Base-by-base conservation (phyloP, 2,329 filamentous ascomycete genomes). In the Xylaria sp. region DNA sequence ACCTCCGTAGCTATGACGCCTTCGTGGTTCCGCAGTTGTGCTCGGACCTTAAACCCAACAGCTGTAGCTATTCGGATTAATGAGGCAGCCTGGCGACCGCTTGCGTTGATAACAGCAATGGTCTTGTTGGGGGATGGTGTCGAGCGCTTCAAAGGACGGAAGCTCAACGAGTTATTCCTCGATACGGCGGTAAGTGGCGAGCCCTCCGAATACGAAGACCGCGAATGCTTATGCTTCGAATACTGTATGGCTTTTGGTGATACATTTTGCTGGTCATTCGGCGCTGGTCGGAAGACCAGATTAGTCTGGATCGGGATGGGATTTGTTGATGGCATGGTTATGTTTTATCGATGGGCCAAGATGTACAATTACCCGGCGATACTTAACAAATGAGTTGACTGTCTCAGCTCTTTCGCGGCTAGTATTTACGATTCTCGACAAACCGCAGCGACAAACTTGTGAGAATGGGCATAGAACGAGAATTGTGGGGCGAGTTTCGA, bases 61-160 rank as follows among this genome's bases (percentile, higher is more conserved):
- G 95, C 95, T 44, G 92, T 92, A 60, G 94, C 94, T 74, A 97
- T 93, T 69, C 95, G 90, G 71, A 97, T 95, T 72, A 99, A 88
- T 62, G 93, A 97, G 60, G 94, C 94, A 67, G 94, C 93, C 82
- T 99, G 95, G 71, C 95, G 91, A 73, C 95, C 95, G 75, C 92
- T 94, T 74, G 92, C 92, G 79, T 98, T 98, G 80, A 98, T 93
- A 73, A 97, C 89, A 74, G 93, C 94, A 72, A 96, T 92, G 57
- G 91, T 95, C 80, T 93, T 95, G 74, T 85, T 83, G 44, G 85
- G 84, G 29, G 80, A 79, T 62, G 83, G 82, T 78, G 85, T 86
- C 68, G 83, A 78, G 68, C 85, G 81, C 75, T 87, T 87, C 47
- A 82, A 76, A 15, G 85, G 85, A 19, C 85, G 84, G 68, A 86